A percentile compares a stretch with the other conserved stretches of the same genome.
Conservation (phyloP, 148 eudicot genomes). For the Polygonum aviculare region DNA sequence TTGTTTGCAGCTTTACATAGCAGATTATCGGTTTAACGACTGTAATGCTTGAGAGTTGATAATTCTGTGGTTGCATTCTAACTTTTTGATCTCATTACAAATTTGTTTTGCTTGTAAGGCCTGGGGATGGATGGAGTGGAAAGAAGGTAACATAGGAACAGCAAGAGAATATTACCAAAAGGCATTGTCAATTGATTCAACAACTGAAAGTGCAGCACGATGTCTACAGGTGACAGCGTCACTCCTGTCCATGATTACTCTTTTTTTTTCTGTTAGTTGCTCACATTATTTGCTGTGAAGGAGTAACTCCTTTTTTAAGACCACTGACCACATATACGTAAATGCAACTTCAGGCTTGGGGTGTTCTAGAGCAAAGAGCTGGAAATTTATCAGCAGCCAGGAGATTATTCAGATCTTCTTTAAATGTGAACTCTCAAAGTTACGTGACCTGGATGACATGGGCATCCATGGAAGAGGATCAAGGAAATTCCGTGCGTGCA, state of each 20-base stretch:
- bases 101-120: constrained; percentile 37
- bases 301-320: neutral
- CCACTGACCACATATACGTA: neutral
- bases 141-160: constrained; percentile 73
- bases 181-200: constrained; percentile 60
- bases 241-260: neutral
- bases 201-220: constrained; percentile 86
- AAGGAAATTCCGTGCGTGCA: constrained; percentile 82
- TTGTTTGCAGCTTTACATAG: neutral
- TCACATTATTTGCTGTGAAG: neutral
- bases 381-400: constrained; percentile 92
- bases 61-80: neutral
- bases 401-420: constrained; percentile 80
- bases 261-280: neutral
- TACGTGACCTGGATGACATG: constrained; percentile 98
- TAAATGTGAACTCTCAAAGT: constrained; percentile 87
- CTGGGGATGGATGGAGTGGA: constrained; percentile 99
- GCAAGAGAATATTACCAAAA: constrained; percentile 79
- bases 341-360: constrained; percentile 74
- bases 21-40: neutral
- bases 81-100: neutral
- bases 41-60: neutral
- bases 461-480: constrained; percentile 91
- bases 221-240: constrained; percentile 69
- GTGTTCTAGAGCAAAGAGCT: constrained; percentile 85